Evolutionary conservation across 1,284 basidiomycete species (phyloP), one percentile per base, ranked within the genome.

Genomic region (Rhodotorula sp.): DNA sequence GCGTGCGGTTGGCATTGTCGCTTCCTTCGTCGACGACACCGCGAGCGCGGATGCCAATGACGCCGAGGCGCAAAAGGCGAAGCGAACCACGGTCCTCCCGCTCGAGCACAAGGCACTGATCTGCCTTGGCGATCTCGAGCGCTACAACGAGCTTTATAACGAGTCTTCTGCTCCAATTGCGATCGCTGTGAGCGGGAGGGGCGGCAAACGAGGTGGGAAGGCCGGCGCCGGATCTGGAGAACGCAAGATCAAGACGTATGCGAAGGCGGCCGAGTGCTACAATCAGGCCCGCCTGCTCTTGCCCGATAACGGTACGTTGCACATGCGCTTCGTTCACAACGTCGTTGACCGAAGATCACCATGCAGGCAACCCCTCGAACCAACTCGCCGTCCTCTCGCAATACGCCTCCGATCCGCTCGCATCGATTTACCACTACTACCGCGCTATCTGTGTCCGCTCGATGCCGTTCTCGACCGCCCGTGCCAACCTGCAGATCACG

Each of bases 311-410:
- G 84, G 84, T 83, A 36, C 67, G 81, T 76, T 20, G 7, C 17
- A 24, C 24, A 29, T 32, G 15, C n/a, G 5, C 36, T 27, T 11
- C 32, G 27, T 24, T 47, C 13, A 4, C 55, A 32, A 22, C 56
- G 29, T 30, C 7, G 29, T 59, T 56, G 47, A 54, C 6, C 34
- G 29, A 48, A 34, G 27, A 13, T 54, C 11, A 8, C 32, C 22
- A 24, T 87, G 65, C 71, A 83, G 91, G 92, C 17, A 94, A 95
- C 77, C 88, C 95, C 1, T 95, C 90, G 52, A 95, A 98, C 79
- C 94, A 98, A 81, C 87, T 99, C 36, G 95, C 94, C 1, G 94
- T 98, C 59, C 85, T 99, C 36, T 87, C 92, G 2, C 88, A 89
- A 30, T 94, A 94, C 80, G 84, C 89, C 76, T 85, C 85, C 72